Percentiles rank a stretch among this genome's conserved stretches.
Evolutionary conservation across 257 asterid genomes (phyloP).

Genomic region (Solanum piurae): DNA sequence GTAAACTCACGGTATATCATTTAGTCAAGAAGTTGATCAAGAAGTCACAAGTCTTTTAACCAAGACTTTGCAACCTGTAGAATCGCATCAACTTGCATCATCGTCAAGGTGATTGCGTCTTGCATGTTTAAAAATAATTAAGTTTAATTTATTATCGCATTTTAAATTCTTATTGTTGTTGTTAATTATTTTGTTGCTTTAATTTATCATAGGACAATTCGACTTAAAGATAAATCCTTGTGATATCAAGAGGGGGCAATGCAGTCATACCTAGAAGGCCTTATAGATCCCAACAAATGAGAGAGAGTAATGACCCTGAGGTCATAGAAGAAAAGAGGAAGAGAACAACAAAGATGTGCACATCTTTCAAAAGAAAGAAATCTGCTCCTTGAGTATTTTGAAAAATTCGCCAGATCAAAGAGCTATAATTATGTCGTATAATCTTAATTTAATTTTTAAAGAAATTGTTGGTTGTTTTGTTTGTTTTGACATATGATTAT

Average conservation of each 20-base stretch:
- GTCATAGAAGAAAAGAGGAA: neutral
- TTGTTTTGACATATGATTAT: neutral
- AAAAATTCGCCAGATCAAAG: neutral
- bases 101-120: no score
- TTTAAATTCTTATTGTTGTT: neutral
- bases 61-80: neutral
- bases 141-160: neutral
- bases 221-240: neutral
- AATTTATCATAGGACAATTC: neutral
- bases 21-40: neutral
- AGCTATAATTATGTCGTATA: neutral
- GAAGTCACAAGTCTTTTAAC: neutral
- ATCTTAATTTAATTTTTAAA: neutral
- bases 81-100: neutral
- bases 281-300: neutral
- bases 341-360: neutral
- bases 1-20: no score
- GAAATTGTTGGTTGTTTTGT: neutral
- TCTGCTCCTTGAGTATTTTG: neutral
- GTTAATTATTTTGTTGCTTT: neutral
- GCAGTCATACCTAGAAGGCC: neutral
- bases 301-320: accelerated
- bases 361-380: neutral
- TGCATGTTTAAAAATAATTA: neutral
- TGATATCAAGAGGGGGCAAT: no score